A percentile compares a stretch with the other conserved stretches of the same genome.
phyloP scores from a whole-genome alignment of 2,329 filamentous ascomycete species.

The Phyllosticta citriasiana region DNA sequence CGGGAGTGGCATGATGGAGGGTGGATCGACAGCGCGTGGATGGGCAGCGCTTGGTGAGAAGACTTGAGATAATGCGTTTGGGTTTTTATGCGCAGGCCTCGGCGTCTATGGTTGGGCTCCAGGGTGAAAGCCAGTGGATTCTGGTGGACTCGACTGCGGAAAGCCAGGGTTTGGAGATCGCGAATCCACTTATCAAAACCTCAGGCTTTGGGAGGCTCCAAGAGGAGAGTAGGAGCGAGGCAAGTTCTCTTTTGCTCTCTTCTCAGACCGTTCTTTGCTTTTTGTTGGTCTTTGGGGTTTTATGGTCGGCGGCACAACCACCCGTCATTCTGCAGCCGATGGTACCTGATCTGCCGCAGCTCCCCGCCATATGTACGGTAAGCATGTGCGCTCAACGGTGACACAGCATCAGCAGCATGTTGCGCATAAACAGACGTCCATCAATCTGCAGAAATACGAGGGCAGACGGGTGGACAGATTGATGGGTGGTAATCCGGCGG shows the following conservation, averaged over 20 bases:
- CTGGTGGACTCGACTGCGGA: background rate
- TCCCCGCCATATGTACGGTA: background rate
- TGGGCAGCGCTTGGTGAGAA: background rate
- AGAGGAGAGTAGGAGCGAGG: background rate
- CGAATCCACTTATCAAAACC: background rate
- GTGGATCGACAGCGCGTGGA: background rate
- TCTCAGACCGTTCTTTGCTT: background rate
- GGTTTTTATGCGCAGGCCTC: background rate
- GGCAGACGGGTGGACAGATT: background rate
- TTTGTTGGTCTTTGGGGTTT: background rate
- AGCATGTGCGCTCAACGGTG: background rate
- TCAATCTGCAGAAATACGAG: background rate
- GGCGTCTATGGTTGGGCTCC: background rate
- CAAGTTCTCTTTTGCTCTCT: background rate
- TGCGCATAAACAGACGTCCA: background rate
- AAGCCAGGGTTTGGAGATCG: background rate
- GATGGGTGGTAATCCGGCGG: background rate
- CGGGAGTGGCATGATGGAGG: background rate
- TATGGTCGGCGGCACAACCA: background rate
- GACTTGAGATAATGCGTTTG: background rate
- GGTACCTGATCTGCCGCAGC: background rate
- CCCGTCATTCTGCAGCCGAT: background rate
- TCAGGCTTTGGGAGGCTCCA: background rate
- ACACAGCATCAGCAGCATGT: background rate
- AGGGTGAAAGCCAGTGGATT: background rate